phyloP scores from a whole-genome alignment of 352 stramenopile genomes.

The Ochromonadaceae sp. region DNA sequence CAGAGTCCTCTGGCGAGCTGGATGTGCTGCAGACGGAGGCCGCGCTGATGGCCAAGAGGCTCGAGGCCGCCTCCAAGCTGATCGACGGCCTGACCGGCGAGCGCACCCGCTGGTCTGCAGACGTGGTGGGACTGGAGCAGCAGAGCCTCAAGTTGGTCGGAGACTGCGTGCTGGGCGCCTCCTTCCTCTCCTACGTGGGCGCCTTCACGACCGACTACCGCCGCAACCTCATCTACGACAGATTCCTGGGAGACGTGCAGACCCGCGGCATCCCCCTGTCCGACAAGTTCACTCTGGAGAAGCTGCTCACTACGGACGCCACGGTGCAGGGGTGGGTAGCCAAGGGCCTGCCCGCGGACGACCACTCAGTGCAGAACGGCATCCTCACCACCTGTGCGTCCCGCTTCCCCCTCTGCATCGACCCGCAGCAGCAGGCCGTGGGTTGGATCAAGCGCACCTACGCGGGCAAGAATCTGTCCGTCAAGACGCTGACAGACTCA shows the following conservation, averaged over 20 bases:
- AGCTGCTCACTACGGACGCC: conserved; percentile 72
- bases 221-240: conserved; percentile 28
- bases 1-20: conserved; percentile 72
- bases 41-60: conserved; percentile 81
- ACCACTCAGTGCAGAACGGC: conserved; percentile 84
- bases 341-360: conserved; percentile 74
- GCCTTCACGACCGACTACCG: conserved; percentile 46
- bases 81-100: conserved; percentile 73
- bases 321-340: conserved; percentile 81
- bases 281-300: conserved; percentile 62
- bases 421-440: conserved; percentile 84
- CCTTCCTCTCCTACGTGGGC: conserved; percentile 47
- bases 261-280: conserved; percentile 57
- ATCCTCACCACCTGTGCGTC: conserved; percentile 80
- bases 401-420: conserved; percentile 83
- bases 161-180: conserved; percentile 45
- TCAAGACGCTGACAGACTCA: conserved; percentile 74
- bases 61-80: conserved; percentile 73
- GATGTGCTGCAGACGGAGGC: conserved; percentile 71
- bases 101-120: conserved; percentile 70
- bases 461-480: conserved; percentile 63
- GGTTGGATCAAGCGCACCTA: conserved; percentile 90
- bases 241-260: conserved; percentile 46
- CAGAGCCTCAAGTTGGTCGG: conserved; percentile 62
- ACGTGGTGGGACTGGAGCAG: conserved; percentile 61